phyloP scores from a whole-genome alignment of 2,329 filamentous ascomycete species.

The Exophiala alcalophila region DNA sequence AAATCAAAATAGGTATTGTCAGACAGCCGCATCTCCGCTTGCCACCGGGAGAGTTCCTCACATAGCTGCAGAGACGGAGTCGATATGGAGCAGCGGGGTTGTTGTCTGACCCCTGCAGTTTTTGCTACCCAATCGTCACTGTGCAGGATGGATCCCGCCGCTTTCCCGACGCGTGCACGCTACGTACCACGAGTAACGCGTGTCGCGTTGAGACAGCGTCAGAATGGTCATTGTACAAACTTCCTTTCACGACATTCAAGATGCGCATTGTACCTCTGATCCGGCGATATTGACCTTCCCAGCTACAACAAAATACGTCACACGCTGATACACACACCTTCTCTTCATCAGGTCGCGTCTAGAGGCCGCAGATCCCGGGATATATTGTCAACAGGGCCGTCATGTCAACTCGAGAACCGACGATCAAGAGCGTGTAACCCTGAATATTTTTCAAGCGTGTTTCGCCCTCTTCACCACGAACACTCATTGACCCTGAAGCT shows the following conservation, averaged over 20 bases:
- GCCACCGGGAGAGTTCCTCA: no score
- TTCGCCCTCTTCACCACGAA: background rate
- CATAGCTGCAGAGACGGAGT: no score
- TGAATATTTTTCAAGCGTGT: background rate
- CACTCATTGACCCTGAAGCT: background rate
- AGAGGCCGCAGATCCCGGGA: conserved; percentile 4
- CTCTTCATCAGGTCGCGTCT: conserved; percentile 6
- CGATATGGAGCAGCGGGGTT: no score
- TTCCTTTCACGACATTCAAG: no score
- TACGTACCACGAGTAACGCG: no score
- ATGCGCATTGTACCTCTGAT: no score
- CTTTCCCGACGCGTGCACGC: no score
- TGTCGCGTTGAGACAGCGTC: conserved; percentile 4
- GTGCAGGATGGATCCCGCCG: no score
- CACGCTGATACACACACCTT: conserved; percentile 1
- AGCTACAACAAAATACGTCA: background rate
- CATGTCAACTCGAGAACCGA: background rate
- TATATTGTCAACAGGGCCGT: background rate
- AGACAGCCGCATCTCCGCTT: no score
- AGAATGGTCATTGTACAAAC: no score
- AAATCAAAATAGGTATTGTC: background rate
- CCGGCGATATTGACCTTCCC: background rate
- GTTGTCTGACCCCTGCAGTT: no score
- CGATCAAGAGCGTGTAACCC: background rate
- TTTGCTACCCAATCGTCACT: no score